Evolutionary conservation across 768 basidiomycete genomes (phyloP), one percentile per base, ranked within the genome.

Genomic region (Ephemerocybe angulata): DNA sequence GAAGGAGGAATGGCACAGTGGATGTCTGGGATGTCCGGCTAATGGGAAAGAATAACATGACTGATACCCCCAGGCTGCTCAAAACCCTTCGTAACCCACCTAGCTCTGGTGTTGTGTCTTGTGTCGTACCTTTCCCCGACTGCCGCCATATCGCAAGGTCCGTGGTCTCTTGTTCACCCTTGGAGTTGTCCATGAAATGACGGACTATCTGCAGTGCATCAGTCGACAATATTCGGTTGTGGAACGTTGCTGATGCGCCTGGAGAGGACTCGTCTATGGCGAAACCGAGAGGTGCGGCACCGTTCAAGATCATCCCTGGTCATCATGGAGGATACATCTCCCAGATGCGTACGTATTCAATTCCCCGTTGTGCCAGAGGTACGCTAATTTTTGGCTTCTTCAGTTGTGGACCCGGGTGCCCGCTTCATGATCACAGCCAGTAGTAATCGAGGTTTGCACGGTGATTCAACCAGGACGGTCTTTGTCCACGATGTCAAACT

Each of bases 271-370:
- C 68, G 47, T 49, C 54, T 8, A 55, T 55, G 54, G 30, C 54
- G 5, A 82, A 83, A 52, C 85, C 74, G 55, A 84, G 78, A 68
- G 82, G 86, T 53, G 84, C 86, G 7, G 86, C 88, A 17, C 91
- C 86, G 52, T 98, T 96, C 78, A 94, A 93, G 74, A 94, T 98
- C 57, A 89, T 98, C 33, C 87, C 93, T 11, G 96, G 95, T 0
- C 96, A 97, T 72, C 92, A 97, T 71, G 94, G 95, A 33, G 96
- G 95, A 8, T 88, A 87, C 63, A 83, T 98, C 3, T 96, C 93
- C 2, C 87, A 93, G 64, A 90, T 98, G 83, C 71, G 96, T 98
- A 73, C 65, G 92, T 21, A 56, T 24, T 21, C 10, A 49, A n/a
- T n/a, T n/a, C n/a, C n/a, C n/a, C n/a, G n/a, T n/a, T n/a, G n/a